A percentile compares a stretch with the other conserved stretches of the same genome.
These are phyloP conservation scores for Phaeosphaeria sp. DNA, from an alignment of 2,329 filamentous ascomycete genomes.

Conservation along the genomic window DNA sequence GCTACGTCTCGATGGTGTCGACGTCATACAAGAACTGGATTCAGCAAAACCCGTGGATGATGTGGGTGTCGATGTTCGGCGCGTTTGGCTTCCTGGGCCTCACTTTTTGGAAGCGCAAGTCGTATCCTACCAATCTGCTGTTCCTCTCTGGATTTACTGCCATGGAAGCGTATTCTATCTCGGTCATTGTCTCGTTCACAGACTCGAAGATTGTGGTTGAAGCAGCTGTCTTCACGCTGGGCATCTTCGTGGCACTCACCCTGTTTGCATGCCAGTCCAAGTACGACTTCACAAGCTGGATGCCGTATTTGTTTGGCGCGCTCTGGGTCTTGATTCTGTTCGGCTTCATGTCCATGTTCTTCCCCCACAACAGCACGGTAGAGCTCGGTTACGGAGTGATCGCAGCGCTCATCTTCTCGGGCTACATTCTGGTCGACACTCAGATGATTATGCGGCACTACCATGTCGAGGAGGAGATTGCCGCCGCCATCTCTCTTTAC, in stretches of 20 bases:
- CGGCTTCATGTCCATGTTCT: conserved; percentile 89
- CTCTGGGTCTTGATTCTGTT: conserved; percentile 92
- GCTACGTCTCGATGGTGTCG: conserved; percentile 86
- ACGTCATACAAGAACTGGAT: conserved; percentile 83
- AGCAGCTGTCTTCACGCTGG: conserved; percentile 82
- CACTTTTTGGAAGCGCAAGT: conserved; percentile 56
- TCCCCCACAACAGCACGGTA: conserved; percentile 79
- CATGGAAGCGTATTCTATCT: conserved; percentile 91
- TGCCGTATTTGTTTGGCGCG: conserved; percentile 89
- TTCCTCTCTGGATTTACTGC: conserved; percentile 91
- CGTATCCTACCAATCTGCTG: conserved; percentile 90
- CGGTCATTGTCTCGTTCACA: conserved; percentile 91
- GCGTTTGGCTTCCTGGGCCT: conserved; percentile 46
- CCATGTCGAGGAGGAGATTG: conserved; percentile 98
- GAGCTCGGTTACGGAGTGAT: conserved; percentile 87
- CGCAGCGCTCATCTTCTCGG: conserved; percentile 87
- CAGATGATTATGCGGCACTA: conserved; percentile 95
- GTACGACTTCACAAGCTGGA: conserved; percentile 98
- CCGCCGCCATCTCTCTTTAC: conserved; percentile 92
- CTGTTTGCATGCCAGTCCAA: conserved; percentile 96
- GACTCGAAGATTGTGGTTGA: conserved; percentile 83
- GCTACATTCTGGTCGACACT: conserved; percentile 94
- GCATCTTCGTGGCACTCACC: conserved; percentile 68
- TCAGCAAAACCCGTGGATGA: conserved; percentile 79
- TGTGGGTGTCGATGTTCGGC: conserved; percentile 76